Evolutionary conservation across 345 rosid genomes (phyloP).

Genomic region (Populus simonii): DNA sequence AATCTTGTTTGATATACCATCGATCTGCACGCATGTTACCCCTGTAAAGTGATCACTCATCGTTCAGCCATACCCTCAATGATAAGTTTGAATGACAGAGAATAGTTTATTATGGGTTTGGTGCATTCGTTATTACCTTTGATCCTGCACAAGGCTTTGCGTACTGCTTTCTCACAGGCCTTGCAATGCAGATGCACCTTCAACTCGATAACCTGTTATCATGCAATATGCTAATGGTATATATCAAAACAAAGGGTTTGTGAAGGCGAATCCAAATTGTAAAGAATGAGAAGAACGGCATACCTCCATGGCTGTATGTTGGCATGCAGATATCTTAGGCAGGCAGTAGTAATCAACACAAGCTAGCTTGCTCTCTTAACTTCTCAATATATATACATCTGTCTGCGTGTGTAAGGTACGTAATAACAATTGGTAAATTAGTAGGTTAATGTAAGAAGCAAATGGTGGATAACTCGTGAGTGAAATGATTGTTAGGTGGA

Average conservation of each 20-base stretch:
- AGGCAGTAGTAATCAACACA: too few species aligned
- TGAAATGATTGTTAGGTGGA: not conserved
- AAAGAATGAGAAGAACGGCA: not conserved
- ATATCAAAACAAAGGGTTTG: too few species aligned
- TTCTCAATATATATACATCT: too few species aligned
- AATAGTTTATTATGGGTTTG: too few species aligned
- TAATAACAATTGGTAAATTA: too few species aligned
- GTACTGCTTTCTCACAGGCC: slow-evolving; percentile 35
- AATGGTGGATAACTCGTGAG: too few species aligned
- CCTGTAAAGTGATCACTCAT: slow-evolving; percentile 11
- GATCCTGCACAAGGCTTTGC: slow-evolving; percentile 30
- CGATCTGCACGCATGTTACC: slow-evolving; percentile 33
- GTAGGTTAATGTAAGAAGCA: too few species aligned
- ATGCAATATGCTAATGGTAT: not conserved
- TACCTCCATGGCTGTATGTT: not conserved
- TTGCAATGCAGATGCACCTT: slow-evolving; percentile 41
- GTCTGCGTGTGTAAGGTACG: too few species aligned
- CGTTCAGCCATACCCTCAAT: not conserved
- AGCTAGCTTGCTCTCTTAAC: too few species aligned
- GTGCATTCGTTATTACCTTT: slow-evolving; percentile 14
- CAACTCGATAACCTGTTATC: slow-evolving; percentile 25
- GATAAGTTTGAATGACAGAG: too few species aligned
- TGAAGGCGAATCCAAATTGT: not conserved
- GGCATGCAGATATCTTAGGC: not conserved
- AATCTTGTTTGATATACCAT: slow-evolving; percentile 13